These are phyloP conservation scores for Coelastrella sp. DNA, from an alignment of 139 green algal species.

Conservation along the genomic window DNA sequence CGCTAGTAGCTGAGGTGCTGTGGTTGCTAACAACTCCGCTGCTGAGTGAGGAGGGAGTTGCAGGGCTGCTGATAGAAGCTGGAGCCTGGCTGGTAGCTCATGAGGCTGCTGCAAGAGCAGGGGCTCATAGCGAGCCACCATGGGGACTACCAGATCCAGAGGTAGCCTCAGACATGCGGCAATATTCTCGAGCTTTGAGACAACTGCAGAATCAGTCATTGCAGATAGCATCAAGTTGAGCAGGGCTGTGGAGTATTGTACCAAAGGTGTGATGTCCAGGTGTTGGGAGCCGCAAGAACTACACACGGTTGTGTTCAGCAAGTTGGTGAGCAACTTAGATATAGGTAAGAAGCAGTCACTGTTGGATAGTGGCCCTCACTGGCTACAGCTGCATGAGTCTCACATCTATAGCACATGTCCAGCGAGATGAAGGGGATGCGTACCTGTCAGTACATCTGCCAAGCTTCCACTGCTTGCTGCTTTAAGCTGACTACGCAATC, in stretches of 20 bases:
- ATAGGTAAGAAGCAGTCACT: no score
- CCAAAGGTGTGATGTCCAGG: no score
- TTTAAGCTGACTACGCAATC: not conserved
- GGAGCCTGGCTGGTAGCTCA: constrained; percentile 18
- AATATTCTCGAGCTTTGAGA: constrained; percentile 37
- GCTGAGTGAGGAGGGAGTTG: not conserved
- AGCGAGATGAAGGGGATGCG: not conserved
- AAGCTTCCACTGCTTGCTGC: constrained; percentile 18
- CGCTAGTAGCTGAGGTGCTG: constrained; percentile 51
- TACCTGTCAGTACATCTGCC: constrained; percentile 23
- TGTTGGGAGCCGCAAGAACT: no score
- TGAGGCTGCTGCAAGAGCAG: constrained; percentile 44
- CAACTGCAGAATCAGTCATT: constrained; percentile 46
- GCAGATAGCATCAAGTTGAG: no score
- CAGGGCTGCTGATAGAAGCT: constrained; percentile 18
- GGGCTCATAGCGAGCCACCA: constrained; percentile 34
- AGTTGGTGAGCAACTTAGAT: no score
- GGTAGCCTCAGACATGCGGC: constrained; percentile 26
- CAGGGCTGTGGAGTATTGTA: no score
- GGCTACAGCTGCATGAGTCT: no score
- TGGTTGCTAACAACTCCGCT: constrained; percentile 16
- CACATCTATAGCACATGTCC: no score
- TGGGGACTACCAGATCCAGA: constrained; percentile 15
- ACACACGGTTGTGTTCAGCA: no score
- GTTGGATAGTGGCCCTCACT: no score